Percentiles rank a stretch among this genome's conserved stretches.
Conservation (phyloP, 176 grass and related monocot genomes). For the Juncus inflexus region DNA sequence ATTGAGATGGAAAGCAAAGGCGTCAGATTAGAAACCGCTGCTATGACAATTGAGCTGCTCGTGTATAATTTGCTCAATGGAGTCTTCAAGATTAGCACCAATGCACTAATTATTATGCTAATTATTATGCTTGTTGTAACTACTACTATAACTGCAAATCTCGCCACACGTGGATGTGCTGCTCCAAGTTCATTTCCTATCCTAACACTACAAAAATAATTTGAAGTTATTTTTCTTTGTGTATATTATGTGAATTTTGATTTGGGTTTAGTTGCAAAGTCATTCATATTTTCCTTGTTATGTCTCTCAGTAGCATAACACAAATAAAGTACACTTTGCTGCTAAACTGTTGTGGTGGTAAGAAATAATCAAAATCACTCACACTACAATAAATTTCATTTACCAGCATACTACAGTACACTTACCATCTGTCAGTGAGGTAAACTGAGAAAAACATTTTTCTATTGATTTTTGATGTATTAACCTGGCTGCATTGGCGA, state of each 20-base stretch:
- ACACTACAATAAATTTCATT: too few relatives aligned
- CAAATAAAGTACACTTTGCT: background rate
- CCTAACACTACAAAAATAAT: slow-evolving; percentile 37
- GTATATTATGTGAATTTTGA: too few relatives aligned
- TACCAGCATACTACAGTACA: too few relatives aligned
- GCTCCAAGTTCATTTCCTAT: slow-evolving; percentile 76
- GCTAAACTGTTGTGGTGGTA: background rate
- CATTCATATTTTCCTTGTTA: too few relatives aligned
- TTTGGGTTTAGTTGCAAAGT: too few relatives aligned
- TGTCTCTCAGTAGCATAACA: background rate
- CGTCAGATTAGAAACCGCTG: slow-evolving; percentile 41
- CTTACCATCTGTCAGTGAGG: background rate
- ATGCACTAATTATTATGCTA: slow-evolving; percentile 45
- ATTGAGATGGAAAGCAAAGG: slow-evolving; percentile 69
- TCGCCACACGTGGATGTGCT: slow-evolving; percentile 53
- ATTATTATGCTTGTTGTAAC: slow-evolving; percentile 42
- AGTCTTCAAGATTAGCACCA: slow-evolving; percentile 46
- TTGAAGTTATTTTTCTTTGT: too few relatives aligned
- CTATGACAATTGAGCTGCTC: slow-evolving; percentile 36
- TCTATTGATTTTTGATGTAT: background rate
- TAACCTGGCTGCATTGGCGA: slow-evolving; percentile 67
- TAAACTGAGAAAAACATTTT: background rate
- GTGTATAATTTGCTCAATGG: slow-evolving; percentile 66
- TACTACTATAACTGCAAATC: slow-evolving; percentile 58
- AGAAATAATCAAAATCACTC: too few relatives aligned